These are phyloP conservation scores for Cadophora luteo-olivacea DNA, from an alignment of 2,329 filamentous ascomycete genomes.

Conservation along the genomic window DNA sequence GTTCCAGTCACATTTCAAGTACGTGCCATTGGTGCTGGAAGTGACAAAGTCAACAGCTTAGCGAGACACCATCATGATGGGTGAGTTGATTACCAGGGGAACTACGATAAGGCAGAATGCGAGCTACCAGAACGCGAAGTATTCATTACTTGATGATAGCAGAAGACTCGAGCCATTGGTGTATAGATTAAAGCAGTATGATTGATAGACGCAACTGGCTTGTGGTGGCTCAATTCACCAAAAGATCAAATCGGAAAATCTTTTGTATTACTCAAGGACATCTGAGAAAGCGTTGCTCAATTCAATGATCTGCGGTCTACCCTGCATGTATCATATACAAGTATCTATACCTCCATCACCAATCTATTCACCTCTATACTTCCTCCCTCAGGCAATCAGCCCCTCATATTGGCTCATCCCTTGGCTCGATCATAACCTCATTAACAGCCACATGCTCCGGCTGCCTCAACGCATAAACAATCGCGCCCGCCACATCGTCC, in stretches of 20 bases:
- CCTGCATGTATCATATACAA: neutral
- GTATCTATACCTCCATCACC: neutral
- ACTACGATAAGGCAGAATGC: too few species aligned
- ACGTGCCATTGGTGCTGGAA: too few species aligned
- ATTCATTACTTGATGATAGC: too few species aligned
- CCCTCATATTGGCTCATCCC: constrained; percentile 73
- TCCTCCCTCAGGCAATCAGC: neutral
- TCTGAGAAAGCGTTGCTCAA: neutral
- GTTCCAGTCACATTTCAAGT: too few species aligned
- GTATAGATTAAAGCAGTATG: too few species aligned
- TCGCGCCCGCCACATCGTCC: constrained; percentile 73
- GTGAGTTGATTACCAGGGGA: too few species aligned
- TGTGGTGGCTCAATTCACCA: too few species aligned
- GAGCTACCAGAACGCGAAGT: too few species aligned
- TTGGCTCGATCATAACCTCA: constrained; percentile 79
- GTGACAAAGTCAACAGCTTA: too few species aligned
- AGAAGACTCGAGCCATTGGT: too few species aligned
- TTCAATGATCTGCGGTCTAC: neutral
- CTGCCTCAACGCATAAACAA: constrained; percentile 77
- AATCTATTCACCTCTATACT: neutral
- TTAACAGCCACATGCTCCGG: constrained; percentile 80
- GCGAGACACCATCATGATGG: too few species aligned
- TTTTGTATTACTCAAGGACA: neutral
- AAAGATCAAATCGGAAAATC: neutral
- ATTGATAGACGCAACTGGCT: too few species aligned